These are phyloP conservation scores for Dioscorea dumetorum DNA, from an alignment of 106 monocot species.

Conservation along the genomic window DNA sequence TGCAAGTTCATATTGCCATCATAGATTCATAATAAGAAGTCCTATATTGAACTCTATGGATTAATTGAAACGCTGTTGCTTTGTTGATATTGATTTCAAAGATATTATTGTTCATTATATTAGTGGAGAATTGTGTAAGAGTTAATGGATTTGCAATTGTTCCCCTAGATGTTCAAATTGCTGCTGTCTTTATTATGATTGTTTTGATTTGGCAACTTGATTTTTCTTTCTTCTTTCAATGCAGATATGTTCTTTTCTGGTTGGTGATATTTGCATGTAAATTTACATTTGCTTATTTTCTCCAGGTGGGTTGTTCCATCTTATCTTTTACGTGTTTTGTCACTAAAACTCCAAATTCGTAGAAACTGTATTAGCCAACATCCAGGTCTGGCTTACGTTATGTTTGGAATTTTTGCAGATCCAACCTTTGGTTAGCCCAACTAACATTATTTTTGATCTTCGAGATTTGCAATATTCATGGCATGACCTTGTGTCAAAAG, in stretches of 20 bases:
- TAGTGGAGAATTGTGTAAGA: too few species aligned
- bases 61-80: too few species aligned
- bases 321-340: too few species aligned
- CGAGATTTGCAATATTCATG: slow-evolving; percentile 69
- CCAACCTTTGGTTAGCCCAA: slow-evolving; percentile 71
- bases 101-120: too few species aligned
- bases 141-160: too few species aligned
- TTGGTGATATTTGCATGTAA: slow-evolving; percentile 74
- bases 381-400: too few species aligned
- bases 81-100: too few species aligned
- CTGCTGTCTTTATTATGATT: neutral
- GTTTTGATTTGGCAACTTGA: neutral
- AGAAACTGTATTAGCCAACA: too few species aligned
- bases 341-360: too few species aligned
- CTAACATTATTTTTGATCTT: slow-evolving; percentile 58
- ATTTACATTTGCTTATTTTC: slow-evolving; percentile 75
- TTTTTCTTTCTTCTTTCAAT: slow-evolving; percentile 5
- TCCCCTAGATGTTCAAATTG: neutral
- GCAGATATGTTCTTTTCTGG: slow-evolving; percentile 84
- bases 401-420: slow-evolving; percentile 40
- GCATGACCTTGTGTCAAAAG: slow-evolving; percentile 93
- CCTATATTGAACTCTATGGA: too few species aligned
- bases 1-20: too few species aligned
- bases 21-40: too few species aligned
- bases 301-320: slow-evolving; percentile 36